Evolutionary conservation across 2,329 filamentous ascomycete genomes (phyloP).

Genomic region (Dothistroma septosporum): DNA sequence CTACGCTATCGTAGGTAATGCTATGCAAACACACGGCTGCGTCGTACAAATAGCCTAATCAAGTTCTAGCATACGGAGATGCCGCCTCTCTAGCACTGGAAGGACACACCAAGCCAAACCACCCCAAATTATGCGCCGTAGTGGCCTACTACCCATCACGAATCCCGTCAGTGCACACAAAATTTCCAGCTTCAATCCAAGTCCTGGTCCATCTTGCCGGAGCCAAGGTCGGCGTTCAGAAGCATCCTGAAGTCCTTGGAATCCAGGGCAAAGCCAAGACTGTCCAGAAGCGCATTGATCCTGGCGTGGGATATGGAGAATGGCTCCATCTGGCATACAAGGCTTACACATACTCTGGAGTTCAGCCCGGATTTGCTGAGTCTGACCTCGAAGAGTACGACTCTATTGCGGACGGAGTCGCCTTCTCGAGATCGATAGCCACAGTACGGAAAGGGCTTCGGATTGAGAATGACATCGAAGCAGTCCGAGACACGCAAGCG

Average conservation of each 20-base stretch:
- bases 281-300: slow-evolving; percentile 47
- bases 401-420: slow-evolving; percentile 58
- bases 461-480: slow-evolving; percentile 45
- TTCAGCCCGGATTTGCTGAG: slow-evolving; percentile 65
- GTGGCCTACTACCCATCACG: slow-evolving; percentile 61
- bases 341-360: slow-evolving; percentile 54
- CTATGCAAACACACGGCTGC: not conserved
- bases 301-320: slow-evolving; percentile 50
- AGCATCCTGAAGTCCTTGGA: slow-evolving; percentile 49
- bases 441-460: slow-evolving; percentile 58
- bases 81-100: slow-evolving; percentile 59
- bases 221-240: slow-evolving; percentile 46
- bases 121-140: slow-evolving; percentile 55
- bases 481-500: slow-evolving; percentile 39
- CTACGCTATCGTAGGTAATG: slow-evolving; percentile 59
- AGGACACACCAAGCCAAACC: slow-evolving; percentile 51
- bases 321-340: slow-evolving; percentile 43
- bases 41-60: not conserved
- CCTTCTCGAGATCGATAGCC: slow-evolving; percentile 63
- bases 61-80: slow-evolving; percentile 54
- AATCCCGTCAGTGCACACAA: slow-evolving; percentile 50
- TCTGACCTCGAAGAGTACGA: slow-evolving; percentile 65
- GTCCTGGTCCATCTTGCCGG: slow-evolving; percentile 58
- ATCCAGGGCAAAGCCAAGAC: slow-evolving; percentile 51
- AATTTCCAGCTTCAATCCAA: slow-evolving; percentile 42